A percentile compares a stretch with the other conserved stretches of the same genome.
phyloP scores from a whole-genome alignment of 306 rosid species.

The Dryas octopetala region DNA sequence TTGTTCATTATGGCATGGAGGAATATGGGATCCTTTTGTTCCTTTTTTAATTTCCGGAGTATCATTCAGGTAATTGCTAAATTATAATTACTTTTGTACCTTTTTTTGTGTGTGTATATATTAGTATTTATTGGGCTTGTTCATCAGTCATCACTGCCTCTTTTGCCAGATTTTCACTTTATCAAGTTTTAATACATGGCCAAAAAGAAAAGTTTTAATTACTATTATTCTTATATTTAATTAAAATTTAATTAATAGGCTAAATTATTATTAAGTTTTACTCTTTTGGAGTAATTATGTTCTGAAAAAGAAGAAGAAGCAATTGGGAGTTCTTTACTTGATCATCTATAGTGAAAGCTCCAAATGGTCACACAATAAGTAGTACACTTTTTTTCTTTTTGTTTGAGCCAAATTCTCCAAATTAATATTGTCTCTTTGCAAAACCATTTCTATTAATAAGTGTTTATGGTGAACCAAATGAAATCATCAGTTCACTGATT shows the following conservation, averaged over 20 bases:
- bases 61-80: slow-evolving; percentile 35
- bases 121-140: not conserved
- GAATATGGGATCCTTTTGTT: slow-evolving; percentile 17
- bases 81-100: not conserved
- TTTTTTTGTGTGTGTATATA: not conserved
- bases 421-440: not conserved
- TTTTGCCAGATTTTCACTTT: slow-evolving; percentile 1
- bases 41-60: slow-evolving; percentile 19
- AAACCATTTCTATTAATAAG: not conserved
- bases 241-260: not conserved
- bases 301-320: too few species aligned
- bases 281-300: not conserved
- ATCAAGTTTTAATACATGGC: not conserved
- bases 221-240: not conserved
- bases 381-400: too few species aligned
- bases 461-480: not conserved
- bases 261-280: not conserved
- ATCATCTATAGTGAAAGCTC: too few species aligned
- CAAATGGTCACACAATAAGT: too few species aligned
- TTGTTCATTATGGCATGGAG: slow-evolving; percentile 35
- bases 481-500: not conserved
- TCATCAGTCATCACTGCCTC: not conserved
- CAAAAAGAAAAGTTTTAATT: too few species aligned
- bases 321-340: too few species aligned
- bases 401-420: not conserved